Evolutionary conservation across 371 early-diverging fungal species (phyloP), one percentile per base, ranked within the genome.

Genomic region (Ordospora colligata): DNA sequence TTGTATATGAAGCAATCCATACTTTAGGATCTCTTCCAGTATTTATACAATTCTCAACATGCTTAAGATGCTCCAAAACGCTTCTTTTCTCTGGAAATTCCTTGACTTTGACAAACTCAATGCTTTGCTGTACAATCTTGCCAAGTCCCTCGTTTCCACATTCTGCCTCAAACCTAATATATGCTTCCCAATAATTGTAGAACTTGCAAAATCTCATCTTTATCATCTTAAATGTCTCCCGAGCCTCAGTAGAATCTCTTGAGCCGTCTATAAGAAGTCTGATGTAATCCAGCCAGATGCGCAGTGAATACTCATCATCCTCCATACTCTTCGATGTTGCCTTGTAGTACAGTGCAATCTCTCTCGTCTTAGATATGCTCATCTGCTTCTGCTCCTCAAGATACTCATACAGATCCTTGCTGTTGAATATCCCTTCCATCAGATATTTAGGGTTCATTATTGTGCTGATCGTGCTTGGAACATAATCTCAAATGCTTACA

Each of bases 291-390:
- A 58, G 42, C 81, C 81, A 81, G 32, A 81, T 42, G 1, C 47
- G 25, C n/a, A 81, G 69, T 2, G 68, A 75, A 19, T 69, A 47
- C 19, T 49, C 51, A 42, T 53, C 70, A 21, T 63, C 46, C 10
- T 64, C 75, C 17, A 81, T 69, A 40, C 75, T 75, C 42, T 81
- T 81, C 52, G 78, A 78, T 22, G 81, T 81, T 40, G 81, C 81
- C 45, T 78, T 70, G 63, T 69, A 78, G 63, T 79, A 78, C 66
- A 78, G 58, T 1, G 78, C 69, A 21, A 81, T 78, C 62, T 58
- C 65, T 42, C 65, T 53, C 17, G 81, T 81, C 22, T 64, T 54
- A n/a, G 69, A 73, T 67, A 72, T 74, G 21, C 67, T 67, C 40
- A 22, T 19, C 6, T 44, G 19, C 17, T 47, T 47, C 27, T 73